These are phyloP conservation scores for Arthonia radiata DNA, from an alignment of 495 filamentous ascomycete species.

Conservation along the genomic window DNA sequence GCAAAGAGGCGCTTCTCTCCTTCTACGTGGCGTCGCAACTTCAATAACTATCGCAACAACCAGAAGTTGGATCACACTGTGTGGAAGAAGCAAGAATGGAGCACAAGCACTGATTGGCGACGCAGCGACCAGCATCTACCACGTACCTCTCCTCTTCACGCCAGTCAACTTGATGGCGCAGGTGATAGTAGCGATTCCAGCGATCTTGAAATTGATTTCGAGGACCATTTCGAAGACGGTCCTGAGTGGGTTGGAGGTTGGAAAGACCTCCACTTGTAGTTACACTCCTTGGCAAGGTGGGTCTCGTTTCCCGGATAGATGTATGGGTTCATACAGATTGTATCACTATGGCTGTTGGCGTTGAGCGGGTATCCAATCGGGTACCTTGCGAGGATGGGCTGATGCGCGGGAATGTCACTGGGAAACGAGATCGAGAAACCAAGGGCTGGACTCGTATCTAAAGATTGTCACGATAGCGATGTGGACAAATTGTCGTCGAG, in stretches of 20 bases:
- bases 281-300: too few relatives aligned
- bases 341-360: too few relatives aligned
- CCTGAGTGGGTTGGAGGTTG: slow-evolving; percentile 83
- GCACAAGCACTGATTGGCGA: slow-evolving; percentile 32
- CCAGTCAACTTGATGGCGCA: slow-evolving; percentile 21
- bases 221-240: too few relatives aligned
- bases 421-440: too few relatives aligned
- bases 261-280: slow-evolving; percentile 33
- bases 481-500: too few relatives aligned
- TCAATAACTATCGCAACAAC: slow-evolving; percentile 5
- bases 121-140: background rate
- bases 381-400: slow-evolving; percentile 34
- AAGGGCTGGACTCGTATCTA: too few relatives aligned
- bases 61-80: slow-evolving; percentile 5
- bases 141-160: slow-evolving; percentile 33
- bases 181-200: too few relatives aligned
- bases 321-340: too few relatives aligned
- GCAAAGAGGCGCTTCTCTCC: slow-evolving; percentile 8
- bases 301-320: too few relatives aligned
- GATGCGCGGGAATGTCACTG: too few relatives aligned
- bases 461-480: too few relatives aligned
- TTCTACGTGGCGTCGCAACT: slow-evolving; percentile 9
- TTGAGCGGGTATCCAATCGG: slow-evolving; percentile 33
- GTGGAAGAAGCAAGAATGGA: slow-evolving; percentile 11
- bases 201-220: background rate